Conservation (phyloP, 2,329 filamentous ascomycete genomes). For the Lasiodiplodia sp. region DNA sequence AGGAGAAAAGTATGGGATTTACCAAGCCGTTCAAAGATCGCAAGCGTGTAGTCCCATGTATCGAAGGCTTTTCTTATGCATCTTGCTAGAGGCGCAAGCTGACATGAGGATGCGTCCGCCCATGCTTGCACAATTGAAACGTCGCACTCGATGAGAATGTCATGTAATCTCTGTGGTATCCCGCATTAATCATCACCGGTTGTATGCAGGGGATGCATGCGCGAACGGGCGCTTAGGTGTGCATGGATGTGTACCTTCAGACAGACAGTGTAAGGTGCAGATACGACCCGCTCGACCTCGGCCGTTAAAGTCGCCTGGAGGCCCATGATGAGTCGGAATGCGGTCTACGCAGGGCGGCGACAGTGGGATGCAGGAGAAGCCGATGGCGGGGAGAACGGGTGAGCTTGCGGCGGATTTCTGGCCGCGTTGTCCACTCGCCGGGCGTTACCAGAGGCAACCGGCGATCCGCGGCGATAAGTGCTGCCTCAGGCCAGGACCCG, state of each 20-base stretch:
- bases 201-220: background rate
- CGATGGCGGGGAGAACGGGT: constrained; percentile 13
- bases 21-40: constrained; percentile 60
- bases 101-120: constrained; percentile 58
- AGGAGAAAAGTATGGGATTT: constrained; percentile 25
- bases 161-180: constrained; percentile 44
- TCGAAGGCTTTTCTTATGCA: constrained; percentile 58
- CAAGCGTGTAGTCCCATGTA: constrained; percentile 59
- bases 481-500: constrained; percentile 5
- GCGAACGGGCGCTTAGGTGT: constrained; percentile 33
- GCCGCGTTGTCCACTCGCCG: constrained; percentile 4
- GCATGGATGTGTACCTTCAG: constrained; percentile 51
- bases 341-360: constrained; percentile 1
- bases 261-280: constrained; percentile 58
- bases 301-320: constrained; percentile 39
- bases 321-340: constrained; percentile 23
- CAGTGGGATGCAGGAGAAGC: constrained; percentile 1
- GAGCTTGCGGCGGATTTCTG: constrained; percentile 5
- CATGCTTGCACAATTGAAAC: constrained; percentile 52
- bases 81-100: constrained; percentile 37
- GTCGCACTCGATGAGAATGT: constrained; percentile 44
- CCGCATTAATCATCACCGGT: background rate
- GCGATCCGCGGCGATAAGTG: background rate
- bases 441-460: constrained; percentile 26
- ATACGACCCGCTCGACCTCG: constrained; percentile 57